phyloP scores from a whole-genome alignment of 805 yeast genomes.

The Yarrowia sp. region DNA sequence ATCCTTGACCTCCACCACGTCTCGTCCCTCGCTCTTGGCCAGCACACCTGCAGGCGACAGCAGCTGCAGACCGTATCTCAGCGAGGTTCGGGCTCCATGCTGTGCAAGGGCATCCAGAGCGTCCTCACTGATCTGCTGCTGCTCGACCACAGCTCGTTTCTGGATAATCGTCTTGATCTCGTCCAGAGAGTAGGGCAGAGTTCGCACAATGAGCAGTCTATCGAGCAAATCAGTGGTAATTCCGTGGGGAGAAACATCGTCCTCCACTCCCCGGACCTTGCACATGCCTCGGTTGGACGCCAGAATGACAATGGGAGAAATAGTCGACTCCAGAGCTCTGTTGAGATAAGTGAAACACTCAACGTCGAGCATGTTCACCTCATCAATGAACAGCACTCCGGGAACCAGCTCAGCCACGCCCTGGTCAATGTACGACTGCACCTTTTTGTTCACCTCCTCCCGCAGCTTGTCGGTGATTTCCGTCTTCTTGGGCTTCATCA shows the following conservation, averaged over 20 bases:
- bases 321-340: conserved; percentile 87
- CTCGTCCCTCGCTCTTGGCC: conserved; percentile 73
- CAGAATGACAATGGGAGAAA: conserved; percentile 93
- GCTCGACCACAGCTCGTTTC: conserved; percentile 82
- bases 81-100: conserved; percentile 77
- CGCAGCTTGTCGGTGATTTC: conserved; percentile 96
- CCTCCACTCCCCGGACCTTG: conserved; percentile 83
- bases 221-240: conserved; percentile 95
- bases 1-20: conserved; percentile 71
- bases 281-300: conserved; percentile 97
- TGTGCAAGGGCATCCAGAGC: conserved; percentile 77
- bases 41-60: conserved; percentile 89
- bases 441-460: conserved; percentile 92
- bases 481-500: conserved; percentile 93
- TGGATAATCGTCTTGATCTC: conserved; percentile 84
- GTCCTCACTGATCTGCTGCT: conserved; percentile 65
- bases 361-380: conserved; percentile 96
- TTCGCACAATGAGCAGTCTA: conserved; percentile 87
- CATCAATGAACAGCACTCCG: conserved; percentile 97
- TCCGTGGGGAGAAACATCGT: conserved; percentile 90
- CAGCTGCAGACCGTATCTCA: conserved; percentile 91
- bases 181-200: conserved; percentile 82
- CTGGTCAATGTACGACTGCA: conserved; percentile 93
- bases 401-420: conserved; percentile 98
- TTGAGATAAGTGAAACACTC: conserved; percentile 96